Base-by-base conservation (phyloP, 345 rosid species). In the Aquilaria sinensis region DNA sequence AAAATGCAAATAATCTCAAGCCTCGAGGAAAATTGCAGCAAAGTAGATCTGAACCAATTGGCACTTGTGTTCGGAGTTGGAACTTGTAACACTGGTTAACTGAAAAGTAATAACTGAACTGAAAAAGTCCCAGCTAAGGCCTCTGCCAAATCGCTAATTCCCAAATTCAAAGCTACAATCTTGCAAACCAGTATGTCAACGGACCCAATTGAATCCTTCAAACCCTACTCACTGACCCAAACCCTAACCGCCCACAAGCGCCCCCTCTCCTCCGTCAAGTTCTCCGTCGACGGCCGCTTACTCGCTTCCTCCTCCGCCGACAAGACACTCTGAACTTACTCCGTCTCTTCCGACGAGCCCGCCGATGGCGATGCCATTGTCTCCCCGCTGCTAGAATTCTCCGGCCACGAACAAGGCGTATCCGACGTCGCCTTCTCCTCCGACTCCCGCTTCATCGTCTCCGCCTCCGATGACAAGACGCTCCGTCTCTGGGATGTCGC, bases 391-490 rank as follows among this genome's bases (percentile, higher is more conserved):
- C 87, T 73, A 60, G 83, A 72, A 41, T 78, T 86, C 81, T 62
- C 72, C 56, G 96, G 96, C 69, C 99, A 90, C 80, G 77, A 79
- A 2, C 75, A 73, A 62, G 93, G 96, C 64, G 80, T 94, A 70
- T 90, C 97, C 64, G 99, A 90, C 64, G 70, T 94, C 7, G 86
- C 97, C 52, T 88, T 90, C 86, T 94, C 99, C 56, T 75, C 90
- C 30, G 99, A 94, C 70, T 74, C 95, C 49, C 86, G 84, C 63
- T 83, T 79, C 83, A 82, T 94, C 4, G 95, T 81, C 77, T 94
- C 99, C 15, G 97, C 84, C 65, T 94, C 96, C 77, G 97, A 90
- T 70, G 96, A 88, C 79, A 88, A 88, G 66, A 88, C 92, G 67
- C 73, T 94, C 63, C 92, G 95, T 74, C 83, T 90, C 30, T 94